phyloP scores from a whole-genome alignment of 176 grass and related monocot genomes.

The Eragrostis curvula region DNA sequence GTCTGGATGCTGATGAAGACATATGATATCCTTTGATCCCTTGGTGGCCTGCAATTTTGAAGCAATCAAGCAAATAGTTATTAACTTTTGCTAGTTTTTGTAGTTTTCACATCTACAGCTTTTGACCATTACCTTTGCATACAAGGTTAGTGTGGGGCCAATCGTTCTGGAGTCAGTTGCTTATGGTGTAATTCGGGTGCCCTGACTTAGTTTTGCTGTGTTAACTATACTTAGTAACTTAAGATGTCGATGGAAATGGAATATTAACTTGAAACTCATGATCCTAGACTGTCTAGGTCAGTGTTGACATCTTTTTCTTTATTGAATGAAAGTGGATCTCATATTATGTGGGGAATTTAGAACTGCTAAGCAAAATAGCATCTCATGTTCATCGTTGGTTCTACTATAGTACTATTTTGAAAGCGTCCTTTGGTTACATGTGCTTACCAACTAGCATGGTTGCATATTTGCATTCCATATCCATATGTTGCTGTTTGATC shows the following conservation, averaged over 20 bases:
- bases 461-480: neutral
- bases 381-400: neutral
- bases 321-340: constrained; percentile 1
- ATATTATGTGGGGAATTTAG: neutral
- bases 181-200: constrained; percentile 33
- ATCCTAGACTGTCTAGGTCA: constrained; percentile 15
- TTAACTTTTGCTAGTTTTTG: constrained; percentile 31
- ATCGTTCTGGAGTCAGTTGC: constrained; percentile 22
- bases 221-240: constrained; percentile 31
- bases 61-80: constrained; percentile 32
- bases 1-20: constrained; percentile 36
- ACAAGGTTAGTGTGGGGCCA: constrained; percentile 36
- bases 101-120: constrained; percentile 30
- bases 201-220: constrained; percentile 38
- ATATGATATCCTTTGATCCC: constrained; percentile 10
- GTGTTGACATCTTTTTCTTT: neutral
- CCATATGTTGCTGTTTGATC: too few relatives aligned
- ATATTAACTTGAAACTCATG: constrained; percentile 19
- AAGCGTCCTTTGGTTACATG: neutral
- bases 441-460: neutral
- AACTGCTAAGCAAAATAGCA: constrained; percentile 2
- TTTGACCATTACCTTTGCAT: constrained; percentile 43
- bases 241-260: constrained; percentile 24
- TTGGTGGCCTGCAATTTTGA: constrained; percentile 44
- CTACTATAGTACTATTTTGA: neutral